Conservation (phyloP, 1,284 basidiomycete genomes). For the Testicularia cyperi region DNA sequence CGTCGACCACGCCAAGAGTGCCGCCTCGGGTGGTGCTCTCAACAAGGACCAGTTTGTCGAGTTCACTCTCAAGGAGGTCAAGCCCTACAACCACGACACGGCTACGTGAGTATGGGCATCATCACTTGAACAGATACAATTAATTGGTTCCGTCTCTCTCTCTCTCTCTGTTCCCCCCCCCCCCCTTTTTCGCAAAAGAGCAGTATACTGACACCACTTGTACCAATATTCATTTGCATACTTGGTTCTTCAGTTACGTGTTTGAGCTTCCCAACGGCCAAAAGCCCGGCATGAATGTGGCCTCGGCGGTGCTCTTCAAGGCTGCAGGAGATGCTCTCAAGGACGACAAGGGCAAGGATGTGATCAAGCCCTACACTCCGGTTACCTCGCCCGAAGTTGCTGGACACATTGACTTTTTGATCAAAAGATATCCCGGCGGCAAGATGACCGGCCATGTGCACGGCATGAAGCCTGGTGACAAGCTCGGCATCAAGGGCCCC, state of each 20-base stretch:
- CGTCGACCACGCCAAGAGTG: conserved; percentile 25
- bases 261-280: conserved; percentile 83
- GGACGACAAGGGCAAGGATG: conserved; percentile 81
- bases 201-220: no score
- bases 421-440: conserved; percentile 69
- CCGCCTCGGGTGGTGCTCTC: conserved; percentile 32
- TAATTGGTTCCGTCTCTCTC: no score
- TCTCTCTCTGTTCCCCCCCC: no score
- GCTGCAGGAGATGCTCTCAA: conserved; percentile 62
- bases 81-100: conserved; percentile 90
- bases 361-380: conserved; percentile 69
- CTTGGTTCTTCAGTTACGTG: conserved; percentile 64
- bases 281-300: conserved; percentile 74
- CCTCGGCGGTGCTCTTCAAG: conserved; percentile 66
- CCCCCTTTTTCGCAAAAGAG: no score
- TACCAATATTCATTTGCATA: background rate
- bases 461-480: conserved; percentile 74
- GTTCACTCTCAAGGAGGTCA: conserved; percentile 79
- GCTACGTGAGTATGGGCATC: conserved; percentile 63
- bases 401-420: conserved; percentile 66
- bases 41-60: conserved; percentile 70
- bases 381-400: conserved; percentile 45
- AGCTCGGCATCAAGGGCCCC: conserved; percentile 76
- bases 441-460: conserved; percentile 61
- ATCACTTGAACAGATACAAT: no score